Base-by-base conservation (phyloP, 163 green algal species). In the Scenedesmus sp. region DNA sequence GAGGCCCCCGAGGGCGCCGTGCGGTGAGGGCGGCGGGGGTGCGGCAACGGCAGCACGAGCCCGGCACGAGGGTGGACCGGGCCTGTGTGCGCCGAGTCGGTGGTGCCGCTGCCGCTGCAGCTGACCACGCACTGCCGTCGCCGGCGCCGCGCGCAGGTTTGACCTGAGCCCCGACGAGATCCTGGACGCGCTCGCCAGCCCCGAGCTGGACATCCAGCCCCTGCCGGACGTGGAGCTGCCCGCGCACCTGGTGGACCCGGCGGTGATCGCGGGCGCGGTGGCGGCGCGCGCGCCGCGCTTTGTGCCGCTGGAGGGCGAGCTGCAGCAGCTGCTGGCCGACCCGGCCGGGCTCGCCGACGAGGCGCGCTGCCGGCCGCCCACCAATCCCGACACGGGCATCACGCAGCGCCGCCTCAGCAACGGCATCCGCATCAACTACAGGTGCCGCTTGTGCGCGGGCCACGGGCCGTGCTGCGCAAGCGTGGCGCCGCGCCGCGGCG, bases 341-440 rank as follows among this genome's bases (percentile, higher is more conserved):
- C 6, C 57, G 17, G 22, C 29, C 36, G 29, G 36, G 29, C 29
- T 22, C 29, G 34, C 63, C 31, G 48, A 63, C 31, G 50, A 31
- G 1, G 42, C 18, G 15, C 31, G 28, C 22, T 70, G 53, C 24
- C 24, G 42, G n/a, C 57, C 85, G 10, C 78, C 77, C 22, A 62
- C 83, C 2, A 85, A 94, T 72, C 73, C 77, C 22, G 63, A 63
- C 60, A 94, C 84, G 29, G 92, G 93, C 63, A 85, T 98, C 54
- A 85, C 94, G 60, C 94, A 95, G 85, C 87, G 92, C 18, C 86
- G 89, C 5, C 90, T 99, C 44, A 93, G 82, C 73, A 99, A 99
- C 85, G 96, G 96, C 67, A 93, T 99, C 36, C 44, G 75, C 11
- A 60, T 99, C 60, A 99, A 99, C 87, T 98, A 97, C 87, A 82